Conservation (phyloP, 2,329 filamentous ascomycete species). For the Thielaviopsis punctulata region DNA sequence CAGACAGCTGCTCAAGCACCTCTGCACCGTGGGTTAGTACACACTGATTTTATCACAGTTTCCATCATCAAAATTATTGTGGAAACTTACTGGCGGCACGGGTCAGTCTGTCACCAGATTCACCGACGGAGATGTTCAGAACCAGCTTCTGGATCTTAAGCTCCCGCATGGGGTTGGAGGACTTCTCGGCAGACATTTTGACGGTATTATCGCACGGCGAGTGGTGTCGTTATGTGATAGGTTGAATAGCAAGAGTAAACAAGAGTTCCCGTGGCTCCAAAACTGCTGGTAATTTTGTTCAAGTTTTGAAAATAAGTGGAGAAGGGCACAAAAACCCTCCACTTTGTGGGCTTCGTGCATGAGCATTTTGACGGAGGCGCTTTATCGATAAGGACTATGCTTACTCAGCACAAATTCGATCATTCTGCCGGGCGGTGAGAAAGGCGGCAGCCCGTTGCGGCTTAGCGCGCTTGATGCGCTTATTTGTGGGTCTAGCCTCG, state of each 20-base stretch:
- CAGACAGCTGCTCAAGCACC: slow-evolving; percentile 97
- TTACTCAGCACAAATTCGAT: neutral
- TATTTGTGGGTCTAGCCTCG: slow-evolving; percentile 6
- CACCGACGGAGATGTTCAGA: slow-evolving; percentile 98
- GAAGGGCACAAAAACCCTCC: slow-evolving; percentile 12
- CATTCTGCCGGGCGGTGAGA: slow-evolving; percentile 1
- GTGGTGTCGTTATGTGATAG: slow-evolving; percentile 9
- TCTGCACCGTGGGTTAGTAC: slow-evolving; percentile 22
- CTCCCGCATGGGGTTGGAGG: slow-evolving; percentile 97
- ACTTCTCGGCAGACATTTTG: slow-evolving; percentile 54
- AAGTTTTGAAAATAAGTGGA: slow-evolving; percentile 7
- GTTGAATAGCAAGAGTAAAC: slow-evolving; percentile 19
- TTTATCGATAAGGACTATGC: slow-evolving; percentile 3
- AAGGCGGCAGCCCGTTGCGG: neutral
- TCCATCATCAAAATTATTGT: neutral
- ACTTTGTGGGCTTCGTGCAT: slow-evolving; percentile 4
- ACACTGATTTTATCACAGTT: neutral
- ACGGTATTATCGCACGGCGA: slow-evolving; percentile 12
- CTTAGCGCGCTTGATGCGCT: neutral
- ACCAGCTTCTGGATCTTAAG: slow-evolving; percentile 99
- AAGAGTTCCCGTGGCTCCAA: neutral
- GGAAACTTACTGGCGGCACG: slow-evolving; percentile 57
- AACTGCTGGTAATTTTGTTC: slow-evolving; percentile 5
- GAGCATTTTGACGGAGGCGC: neutral
- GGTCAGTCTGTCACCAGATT: slow-evolving; percentile 99